Conservation (phyloP, 306 rosid species). For the Oxytropis ochrocephala region DNA sequence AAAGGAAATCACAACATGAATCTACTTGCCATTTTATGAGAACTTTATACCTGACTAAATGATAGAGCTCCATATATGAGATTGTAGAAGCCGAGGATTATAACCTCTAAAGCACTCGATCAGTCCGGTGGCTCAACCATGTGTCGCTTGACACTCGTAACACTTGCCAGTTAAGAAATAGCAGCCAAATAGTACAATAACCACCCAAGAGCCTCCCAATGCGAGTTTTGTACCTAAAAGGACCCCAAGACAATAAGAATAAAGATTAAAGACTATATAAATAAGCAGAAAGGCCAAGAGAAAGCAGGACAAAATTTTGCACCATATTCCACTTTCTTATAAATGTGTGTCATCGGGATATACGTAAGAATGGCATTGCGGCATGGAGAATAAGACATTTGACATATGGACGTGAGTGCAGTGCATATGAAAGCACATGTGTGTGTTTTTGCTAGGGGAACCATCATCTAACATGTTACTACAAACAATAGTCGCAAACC, state of each 20-base stretch:
- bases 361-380: not conserved
- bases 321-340: conserved; percentile 1
- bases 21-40: conserved; percentile 4
- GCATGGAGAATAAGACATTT: not conserved
- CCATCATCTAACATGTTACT: not conserved
- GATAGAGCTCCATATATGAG: conserved; percentile 65
- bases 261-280: not conserved
- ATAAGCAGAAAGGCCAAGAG: conserved; percentile 2
- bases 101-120: conserved; percentile 51
- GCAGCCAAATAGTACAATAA: conserved; percentile 57
- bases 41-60: conserved; percentile 61
- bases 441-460: not conserved
- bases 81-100: conserved; percentile 65
- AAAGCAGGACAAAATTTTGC: conserved; percentile 10
- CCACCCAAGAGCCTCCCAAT: conserved; percentile 84
- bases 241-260: not conserved
- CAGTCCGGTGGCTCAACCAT: conserved; percentile 90
- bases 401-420: not conserved
- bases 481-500: conserved; percentile 2
- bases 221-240: conserved; percentile 74
- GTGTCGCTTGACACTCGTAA: conserved; percentile 75
- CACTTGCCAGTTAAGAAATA: conserved; percentile 54
- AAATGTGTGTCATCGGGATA: not conserved
- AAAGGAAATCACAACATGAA: not conserved
- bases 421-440: not conserved